These are phyloP conservation scores for Symbiodinium natans DNA, from an alignment of 73 alveolate species.

Conservation along the genomic window DNA sequence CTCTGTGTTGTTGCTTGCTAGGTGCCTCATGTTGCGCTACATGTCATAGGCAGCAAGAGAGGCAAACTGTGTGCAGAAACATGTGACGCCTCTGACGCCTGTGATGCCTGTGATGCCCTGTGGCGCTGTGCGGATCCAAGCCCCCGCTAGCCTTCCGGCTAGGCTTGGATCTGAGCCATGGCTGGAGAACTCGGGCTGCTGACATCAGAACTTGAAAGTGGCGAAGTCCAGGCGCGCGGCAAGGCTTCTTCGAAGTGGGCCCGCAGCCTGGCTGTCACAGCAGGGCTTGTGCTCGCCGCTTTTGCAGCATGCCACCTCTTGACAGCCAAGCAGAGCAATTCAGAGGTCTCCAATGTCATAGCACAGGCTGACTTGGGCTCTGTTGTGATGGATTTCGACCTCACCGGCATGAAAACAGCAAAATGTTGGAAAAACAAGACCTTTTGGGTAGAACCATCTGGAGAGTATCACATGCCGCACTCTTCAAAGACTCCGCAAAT, in stretches of 20 bases:
- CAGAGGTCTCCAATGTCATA: not conserved
- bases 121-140: too few species aligned
- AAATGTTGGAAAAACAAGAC: constrained; percentile 72
- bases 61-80: not conserved
- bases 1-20: not conserved
- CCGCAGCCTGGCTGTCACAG: not conserved
- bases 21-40: not conserved
- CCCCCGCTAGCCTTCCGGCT: not conserved
- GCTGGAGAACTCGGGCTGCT: not conserved
- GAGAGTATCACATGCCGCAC: constrained; percentile 50
- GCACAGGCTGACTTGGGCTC: not conserved
- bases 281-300: not conserved
- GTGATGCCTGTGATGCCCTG: too few species aligned
- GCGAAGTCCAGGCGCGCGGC: not conserved
- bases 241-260: not conserved
- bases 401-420: constrained; percentile 37
- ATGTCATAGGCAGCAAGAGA: not conserved
- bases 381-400: constrained; percentile 5
- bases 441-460: constrained; percentile 29
- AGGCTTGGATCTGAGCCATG: not conserved
- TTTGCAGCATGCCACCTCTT: not conserved
- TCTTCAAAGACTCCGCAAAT: constrained; percentile 27
- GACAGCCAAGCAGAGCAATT: not conserved
- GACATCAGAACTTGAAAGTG: not conserved
- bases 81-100: too few species aligned